phyloP scores from a whole-genome alignment of 306 rosid species.

The Prunus mongolica region DNA sequence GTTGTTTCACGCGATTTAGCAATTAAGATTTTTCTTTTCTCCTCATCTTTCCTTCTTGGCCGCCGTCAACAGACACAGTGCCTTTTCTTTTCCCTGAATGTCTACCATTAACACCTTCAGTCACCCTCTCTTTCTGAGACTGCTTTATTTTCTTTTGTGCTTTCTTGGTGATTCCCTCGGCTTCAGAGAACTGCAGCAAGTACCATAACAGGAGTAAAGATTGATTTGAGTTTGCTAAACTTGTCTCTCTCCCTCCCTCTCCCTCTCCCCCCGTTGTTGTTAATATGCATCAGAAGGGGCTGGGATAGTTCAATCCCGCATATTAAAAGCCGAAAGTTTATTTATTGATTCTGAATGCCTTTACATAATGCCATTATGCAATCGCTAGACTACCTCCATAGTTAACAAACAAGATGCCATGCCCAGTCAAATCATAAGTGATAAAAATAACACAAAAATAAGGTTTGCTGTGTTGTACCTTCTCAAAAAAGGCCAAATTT shows the following conservation, averaged over 20 bases:
- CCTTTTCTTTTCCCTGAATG: constrained; percentile 16
- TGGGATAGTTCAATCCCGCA: not conserved
- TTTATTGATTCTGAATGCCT: not conserved
- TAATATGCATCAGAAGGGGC: not conserved
- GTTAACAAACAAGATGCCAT: not conserved
- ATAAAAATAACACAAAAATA: not conserved
- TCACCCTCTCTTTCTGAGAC: constrained; percentile 18
- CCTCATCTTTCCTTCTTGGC: constrained; percentile 4
- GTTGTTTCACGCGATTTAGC: not conserved
- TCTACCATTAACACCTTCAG: constrained; percentile 19
- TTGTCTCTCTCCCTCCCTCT: not conserved
- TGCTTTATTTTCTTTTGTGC: constrained; percentile 32
- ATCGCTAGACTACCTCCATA: not conserved
- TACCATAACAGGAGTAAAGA: constrained; percentile 3
- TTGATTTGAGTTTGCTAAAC: not conserved
- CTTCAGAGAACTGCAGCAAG: constrained; percentile 42
- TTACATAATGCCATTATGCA: not conserved
- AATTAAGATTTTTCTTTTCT: constrained; percentile 14
- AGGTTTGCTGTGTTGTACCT: constrained; percentile 47
- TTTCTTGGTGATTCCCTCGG: constrained; percentile 19
- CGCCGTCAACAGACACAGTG: constrained; percentile 4
- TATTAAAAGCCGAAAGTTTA: not conserved
- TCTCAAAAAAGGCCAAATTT: constrained; percentile 38
- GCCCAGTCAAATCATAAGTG: not conserved
- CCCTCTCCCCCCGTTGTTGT: too few species aligned